These are phyloP conservation scores for Drosera capensis DNA, from an alignment of 148 eudicot genomes.

Conservation along the genomic window DNA sequence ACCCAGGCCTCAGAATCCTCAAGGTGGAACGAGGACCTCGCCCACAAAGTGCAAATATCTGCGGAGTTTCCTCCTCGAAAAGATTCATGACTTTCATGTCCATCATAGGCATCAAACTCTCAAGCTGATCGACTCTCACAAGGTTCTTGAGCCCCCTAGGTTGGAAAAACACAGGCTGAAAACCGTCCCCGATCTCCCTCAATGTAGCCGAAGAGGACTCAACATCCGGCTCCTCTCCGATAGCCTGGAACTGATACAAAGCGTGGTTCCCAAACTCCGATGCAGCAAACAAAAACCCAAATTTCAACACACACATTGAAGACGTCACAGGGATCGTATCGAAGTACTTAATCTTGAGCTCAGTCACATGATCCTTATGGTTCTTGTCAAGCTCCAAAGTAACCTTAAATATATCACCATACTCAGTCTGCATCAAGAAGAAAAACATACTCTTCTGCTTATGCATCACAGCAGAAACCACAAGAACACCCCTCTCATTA, in stretches of 20 bases:
- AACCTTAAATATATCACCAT: slow-evolving; percentile 90
- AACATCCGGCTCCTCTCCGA: slow-evolving; percentile 93
- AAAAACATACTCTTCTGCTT: slow-evolving; percentile 89
- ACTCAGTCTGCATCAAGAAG: slow-evolving; percentile 83
- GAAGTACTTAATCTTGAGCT: slow-evolving; percentile 77
- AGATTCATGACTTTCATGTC: slow-evolving; percentile 89
- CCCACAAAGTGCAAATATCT: slow-evolving; percentile 86
- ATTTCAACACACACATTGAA: slow-evolving; percentile 74
- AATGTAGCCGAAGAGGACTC: slow-evolving; percentile 68
- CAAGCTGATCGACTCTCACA: slow-evolving; percentile 79
- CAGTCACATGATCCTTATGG: slow-evolving; percentile 73
- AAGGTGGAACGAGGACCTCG: slow-evolving; percentile 90
- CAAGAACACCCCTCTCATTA: slow-evolving; percentile 75
- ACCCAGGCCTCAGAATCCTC: slow-evolving; percentile 77
- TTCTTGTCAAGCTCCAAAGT: slow-evolving; percentile 69
- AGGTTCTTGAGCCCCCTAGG: slow-evolving; percentile 84
- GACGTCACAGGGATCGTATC: slow-evolving; percentile 87
- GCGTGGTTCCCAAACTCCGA: slow-evolving; percentile 98
- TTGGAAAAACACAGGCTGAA: slow-evolving; percentile 76
- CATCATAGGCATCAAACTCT: slow-evolving; percentile 97
- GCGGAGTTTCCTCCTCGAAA: slow-evolving; percentile 96
- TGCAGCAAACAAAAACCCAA: slow-evolving; percentile 88
- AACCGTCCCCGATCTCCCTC: slow-evolving; percentile 91
- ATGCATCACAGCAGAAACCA: slow-evolving; percentile 83
- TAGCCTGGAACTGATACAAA: slow-evolving; percentile 91